These are phyloP conservation scores for Tylopilus plumbeoviolaceoides DNA, from an alignment of 768 basidiomycete genomes.

Conservation along the genomic window DNA sequence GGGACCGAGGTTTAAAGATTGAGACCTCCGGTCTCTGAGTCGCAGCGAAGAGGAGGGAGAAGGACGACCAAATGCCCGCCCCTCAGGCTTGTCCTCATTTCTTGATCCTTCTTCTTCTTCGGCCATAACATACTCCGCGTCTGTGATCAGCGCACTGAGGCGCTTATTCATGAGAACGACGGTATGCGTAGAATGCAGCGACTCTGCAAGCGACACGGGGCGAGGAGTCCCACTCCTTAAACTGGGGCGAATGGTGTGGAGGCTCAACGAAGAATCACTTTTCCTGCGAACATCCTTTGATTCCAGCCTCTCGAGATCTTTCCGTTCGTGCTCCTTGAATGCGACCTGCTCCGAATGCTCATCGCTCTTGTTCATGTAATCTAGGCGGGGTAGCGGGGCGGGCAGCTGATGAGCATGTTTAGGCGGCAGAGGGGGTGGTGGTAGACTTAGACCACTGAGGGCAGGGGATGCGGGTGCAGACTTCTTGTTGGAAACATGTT, in stretches of 20 bases:
- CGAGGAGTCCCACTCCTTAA: conserved; percentile 53
- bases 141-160: conserved; percentile 62
- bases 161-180: conserved; percentile 65
- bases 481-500: conserved; percentile 44
- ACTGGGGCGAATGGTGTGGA: conserved; percentile 61
- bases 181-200: conserved; percentile 69
- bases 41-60: conserved; percentile 46
- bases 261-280: conserved; percentile 80
- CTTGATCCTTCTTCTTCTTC: conserved; percentile 50
- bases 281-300: conserved; percentile 74
- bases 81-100: conserved; percentile 17
- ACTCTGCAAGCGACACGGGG: conserved; percentile 77
- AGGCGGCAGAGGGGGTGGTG: conserved; percentile 38
- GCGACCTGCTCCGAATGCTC: conserved; percentile 25
- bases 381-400: conserved; percentile 27
- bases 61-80: conserved; percentile 17
- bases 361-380: conserved; percentile 45
- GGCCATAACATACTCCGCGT: conserved; percentile 61
- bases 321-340: conserved; percentile 26
- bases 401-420: conserved; percentile 26
- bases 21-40: conserved; percentile 54
- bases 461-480: conserved; percentile 31
- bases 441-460: conserved; percentile 26
- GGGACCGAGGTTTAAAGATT: conserved; percentile 54
- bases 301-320: conserved; percentile 34